Percentiles rank a stretch among this genome's conserved stretches.
Evolutionary conservation across 2,329 filamentous ascomycete species (phyloP).

Genomic region (Penicillium sp.): DNA sequence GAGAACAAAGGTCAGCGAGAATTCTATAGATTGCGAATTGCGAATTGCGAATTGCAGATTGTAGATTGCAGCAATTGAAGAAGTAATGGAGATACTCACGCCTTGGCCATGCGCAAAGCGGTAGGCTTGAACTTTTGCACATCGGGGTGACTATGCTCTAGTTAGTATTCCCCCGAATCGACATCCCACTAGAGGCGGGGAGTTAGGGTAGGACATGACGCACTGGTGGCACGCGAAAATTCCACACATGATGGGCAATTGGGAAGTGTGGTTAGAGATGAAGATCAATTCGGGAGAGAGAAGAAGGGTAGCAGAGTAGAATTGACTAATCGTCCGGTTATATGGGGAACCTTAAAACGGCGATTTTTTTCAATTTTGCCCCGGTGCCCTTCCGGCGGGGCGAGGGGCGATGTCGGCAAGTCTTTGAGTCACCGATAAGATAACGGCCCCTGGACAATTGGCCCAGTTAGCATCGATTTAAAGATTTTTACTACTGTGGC

Average conservation of each 20-base stretch:
- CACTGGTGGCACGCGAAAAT: conserved; percentile 95
- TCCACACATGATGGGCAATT: conserved; percentile 74
- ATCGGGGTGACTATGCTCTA: conserved; percentile 69
- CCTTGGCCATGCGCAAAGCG: conserved; percentile 88
- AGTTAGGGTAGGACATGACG: conserved; percentile 36
- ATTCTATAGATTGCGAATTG: conserved; percentile 2
- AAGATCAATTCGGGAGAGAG: conserved; percentile 14
- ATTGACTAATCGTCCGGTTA: conserved; percentile 24
- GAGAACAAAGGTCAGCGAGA: conserved; percentile 34
- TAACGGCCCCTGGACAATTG: conserved; percentile 47
- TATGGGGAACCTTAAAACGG: conserved; percentile 13
- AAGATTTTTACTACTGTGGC: neutral
- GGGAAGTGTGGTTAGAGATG: neutral
- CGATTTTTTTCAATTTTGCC: conserved; percentile 18
- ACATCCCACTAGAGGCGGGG: conserved; percentile 1
- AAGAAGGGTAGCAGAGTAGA: conserved; percentile 6
- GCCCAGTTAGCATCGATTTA: neutral
- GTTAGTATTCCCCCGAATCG: conserved; percentile 14
- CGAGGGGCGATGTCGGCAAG: conserved; percentile 24
- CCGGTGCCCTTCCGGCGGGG: conserved; percentile 11
- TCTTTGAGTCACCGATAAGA: conserved; percentile 32
- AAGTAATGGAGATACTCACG: conserved; percentile 58
- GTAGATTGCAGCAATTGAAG: neutral
- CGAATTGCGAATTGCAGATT: neutral
- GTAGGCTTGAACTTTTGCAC: conserved; percentile 95